phyloP scores from a whole-genome alignment of 768 basidiomycete species.

The Fomitopsis serialis region DNA sequence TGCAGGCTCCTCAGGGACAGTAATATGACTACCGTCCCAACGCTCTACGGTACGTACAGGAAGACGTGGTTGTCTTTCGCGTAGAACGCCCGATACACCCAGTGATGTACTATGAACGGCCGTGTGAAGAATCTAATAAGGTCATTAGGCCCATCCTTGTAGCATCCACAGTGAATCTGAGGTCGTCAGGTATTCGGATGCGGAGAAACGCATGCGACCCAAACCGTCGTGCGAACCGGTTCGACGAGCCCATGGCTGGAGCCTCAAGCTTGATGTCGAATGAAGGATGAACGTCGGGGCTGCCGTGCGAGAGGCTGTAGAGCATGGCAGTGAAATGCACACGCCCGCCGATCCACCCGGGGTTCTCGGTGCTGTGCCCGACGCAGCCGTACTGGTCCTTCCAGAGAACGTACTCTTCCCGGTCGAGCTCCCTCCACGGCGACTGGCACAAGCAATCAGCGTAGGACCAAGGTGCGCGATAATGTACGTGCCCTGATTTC shows the following conservation, averaged over 20 bases:
- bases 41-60: constrained; percentile 47
- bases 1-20: neutral
- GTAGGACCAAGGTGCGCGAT: neutral
- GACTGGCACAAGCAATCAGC: no score
- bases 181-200: constrained; percentile 35
- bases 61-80: constrained; percentile 56
- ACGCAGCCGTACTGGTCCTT: constrained; percentile 24
- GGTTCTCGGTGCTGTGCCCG: constrained; percentile 29
- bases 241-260: constrained; percentile 48
- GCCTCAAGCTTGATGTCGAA: constrained; percentile 30
- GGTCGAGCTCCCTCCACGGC: constrained; percentile 60
- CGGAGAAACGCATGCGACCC: constrained; percentile 58
- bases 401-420: constrained; percentile 39
- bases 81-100: constrained; percentile 55
- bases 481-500: neutral
- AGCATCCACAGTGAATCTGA: constrained; percentile 19
- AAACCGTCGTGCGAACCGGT: constrained; percentile 52
- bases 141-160: constrained; percentile 1
- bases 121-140: constrained; percentile 39
- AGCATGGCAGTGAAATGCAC: constrained; percentile 46
- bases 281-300: neutral
- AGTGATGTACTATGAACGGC: constrained; percentile 48
- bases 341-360: constrained; percentile 55
- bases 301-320: constrained; percentile 5
- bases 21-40: neutral